These are phyloP conservation scores for Epithemia pelagica DNA, from an alignment of 108 stramenopile species.

Conservation along the genomic window DNA sequence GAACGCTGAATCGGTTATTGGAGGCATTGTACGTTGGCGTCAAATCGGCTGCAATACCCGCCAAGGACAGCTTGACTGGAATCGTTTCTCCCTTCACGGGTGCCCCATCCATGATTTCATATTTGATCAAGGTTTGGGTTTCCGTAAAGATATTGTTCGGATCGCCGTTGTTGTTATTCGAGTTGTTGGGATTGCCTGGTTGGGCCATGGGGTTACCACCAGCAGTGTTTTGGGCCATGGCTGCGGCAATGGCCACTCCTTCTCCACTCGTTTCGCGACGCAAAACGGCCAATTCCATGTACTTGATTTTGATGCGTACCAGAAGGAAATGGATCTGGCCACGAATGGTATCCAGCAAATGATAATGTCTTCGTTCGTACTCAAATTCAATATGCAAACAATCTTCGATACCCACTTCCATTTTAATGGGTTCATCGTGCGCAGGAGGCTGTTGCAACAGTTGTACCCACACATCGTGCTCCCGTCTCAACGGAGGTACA, in stretches of 20 bases:
- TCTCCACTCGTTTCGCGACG: conserved; percentile 93
- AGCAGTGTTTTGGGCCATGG: conserved; percentile 22
- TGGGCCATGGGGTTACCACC: neutral
- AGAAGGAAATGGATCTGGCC: conserved; percentile 97
- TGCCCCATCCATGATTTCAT: conserved; percentile 99
- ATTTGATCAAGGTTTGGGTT: conserved; percentile 94
- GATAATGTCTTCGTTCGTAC: conserved; percentile 88
- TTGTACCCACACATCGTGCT: conserved; percentile 92
- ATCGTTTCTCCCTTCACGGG: conserved; percentile 92
- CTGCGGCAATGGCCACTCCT: conserved; percentile 52
- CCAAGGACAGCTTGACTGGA: conserved; percentile 77
- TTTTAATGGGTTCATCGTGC: conserved; percentile 86
- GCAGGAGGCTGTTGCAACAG: conserved; percentile 59
- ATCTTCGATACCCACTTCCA: conserved; percentile 99
- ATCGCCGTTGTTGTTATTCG: conserved; percentile 22
- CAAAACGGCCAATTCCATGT: conserved; percentile 98
- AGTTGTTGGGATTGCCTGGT: conserved; percentile 1
- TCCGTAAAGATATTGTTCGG: conserved; percentile 82
- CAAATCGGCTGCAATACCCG: conserved; percentile 92
- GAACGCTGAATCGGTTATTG: conserved; percentile 92
- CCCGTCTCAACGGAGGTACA: conserved; percentile 72
- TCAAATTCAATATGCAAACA: conserved; percentile 99
- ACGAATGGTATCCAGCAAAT: conserved; percentile 90
- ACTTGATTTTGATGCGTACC: conserved; percentile 98
- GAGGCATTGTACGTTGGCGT: conserved; percentile 95